Evolutionary conservation across 768 basidiomycete species (phyloP).

Genomic region (Hypholoma sublateritium): DNA sequence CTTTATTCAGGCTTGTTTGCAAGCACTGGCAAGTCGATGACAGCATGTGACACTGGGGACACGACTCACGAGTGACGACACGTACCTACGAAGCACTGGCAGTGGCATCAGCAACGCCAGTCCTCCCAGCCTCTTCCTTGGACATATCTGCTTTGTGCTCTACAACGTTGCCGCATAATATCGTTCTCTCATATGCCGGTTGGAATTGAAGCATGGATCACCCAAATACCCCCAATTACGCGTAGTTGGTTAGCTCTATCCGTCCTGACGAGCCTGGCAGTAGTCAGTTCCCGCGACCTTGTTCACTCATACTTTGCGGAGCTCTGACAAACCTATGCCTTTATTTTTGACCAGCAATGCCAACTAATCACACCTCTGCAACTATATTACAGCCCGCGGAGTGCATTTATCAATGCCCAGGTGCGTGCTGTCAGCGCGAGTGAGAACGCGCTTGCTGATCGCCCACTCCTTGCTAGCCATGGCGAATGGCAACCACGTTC

Average conservation of each 20-base stretch:
- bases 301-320: neutral
- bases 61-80: neutral
- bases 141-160: neutral
- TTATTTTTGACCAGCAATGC: slow-evolving; percentile 66
- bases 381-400: slow-evolving; percentile 89
- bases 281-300: slow-evolving; percentile 55
- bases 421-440: slow-evolving; percentile 34
- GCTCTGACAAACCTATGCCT: neutral
- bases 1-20: neutral
- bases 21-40: neutral
- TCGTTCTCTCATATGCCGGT: slow-evolving; percentile 57
- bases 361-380: slow-evolving; percentile 88
- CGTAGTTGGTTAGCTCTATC: slow-evolving; percentile 81
- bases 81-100: no score
- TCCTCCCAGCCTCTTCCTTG: no score
- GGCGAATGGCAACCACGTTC: slow-evolving; percentile 90
- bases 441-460: slow-evolving; percentile 8
- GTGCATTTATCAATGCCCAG: slow-evolving; percentile 80
- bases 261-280: slow-evolving; percentile 79
- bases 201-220: slow-evolving; percentile 88
- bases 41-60: neutral
- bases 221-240: slow-evolving; percentile 90
- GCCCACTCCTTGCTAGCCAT: slow-evolving; percentile 50
- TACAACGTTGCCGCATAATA: neutral
- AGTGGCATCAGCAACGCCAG: no score